A percentile compares a stretch with the other conserved stretches of the same genome.
These are phyloP conservation scores for Glaciozyma martinii DNA, from an alignment of 768 basidiomycete genomes.

Conservation along the genomic window DNA sequence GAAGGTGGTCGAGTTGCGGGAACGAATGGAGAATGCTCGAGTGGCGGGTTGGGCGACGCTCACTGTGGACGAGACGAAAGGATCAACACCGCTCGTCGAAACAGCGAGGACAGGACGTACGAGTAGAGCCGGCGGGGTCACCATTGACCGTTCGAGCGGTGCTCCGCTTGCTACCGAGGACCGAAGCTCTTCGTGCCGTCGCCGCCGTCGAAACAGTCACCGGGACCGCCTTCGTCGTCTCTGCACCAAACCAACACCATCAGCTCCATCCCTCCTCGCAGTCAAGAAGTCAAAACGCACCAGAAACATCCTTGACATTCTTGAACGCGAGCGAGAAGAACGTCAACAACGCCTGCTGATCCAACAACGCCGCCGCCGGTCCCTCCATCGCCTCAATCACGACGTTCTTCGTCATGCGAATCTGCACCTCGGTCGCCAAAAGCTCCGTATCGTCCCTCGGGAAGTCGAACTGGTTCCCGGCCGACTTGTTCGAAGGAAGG, in stretches of 20 bases:
- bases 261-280: neutral
- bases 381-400: slow-evolving; percentile 77
- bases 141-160: too few species aligned
- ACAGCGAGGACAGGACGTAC: too few species aligned
- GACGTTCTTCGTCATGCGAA: slow-evolving; percentile 75
- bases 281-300: neutral
- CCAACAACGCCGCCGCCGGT: slow-evolving; percentile 66
- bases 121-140: too few species aligned
- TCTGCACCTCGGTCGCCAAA: slow-evolving; percentile 70
- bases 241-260: neutral
- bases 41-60: neutral
- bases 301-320: neutral
- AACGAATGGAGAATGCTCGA: neutral
- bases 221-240: neutral
- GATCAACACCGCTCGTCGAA: too few species aligned
- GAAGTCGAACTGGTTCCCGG: neutral
- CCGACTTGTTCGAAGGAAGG: neutral
- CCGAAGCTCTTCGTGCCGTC: too few species aligned
- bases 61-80: too few species aligned
- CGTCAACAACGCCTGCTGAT: slow-evolving; percentile 73
- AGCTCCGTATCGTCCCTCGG: slow-evolving; percentile 30
- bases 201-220: neutral
- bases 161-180: too few species aligned
- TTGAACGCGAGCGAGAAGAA: slow-evolving; percentile 46
- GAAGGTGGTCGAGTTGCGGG: neutral